These are phyloP conservation scores for Eucalyptus curtisii DNA, from an alignment of 345 rosid genomes.

Conservation along the genomic window DNA sequence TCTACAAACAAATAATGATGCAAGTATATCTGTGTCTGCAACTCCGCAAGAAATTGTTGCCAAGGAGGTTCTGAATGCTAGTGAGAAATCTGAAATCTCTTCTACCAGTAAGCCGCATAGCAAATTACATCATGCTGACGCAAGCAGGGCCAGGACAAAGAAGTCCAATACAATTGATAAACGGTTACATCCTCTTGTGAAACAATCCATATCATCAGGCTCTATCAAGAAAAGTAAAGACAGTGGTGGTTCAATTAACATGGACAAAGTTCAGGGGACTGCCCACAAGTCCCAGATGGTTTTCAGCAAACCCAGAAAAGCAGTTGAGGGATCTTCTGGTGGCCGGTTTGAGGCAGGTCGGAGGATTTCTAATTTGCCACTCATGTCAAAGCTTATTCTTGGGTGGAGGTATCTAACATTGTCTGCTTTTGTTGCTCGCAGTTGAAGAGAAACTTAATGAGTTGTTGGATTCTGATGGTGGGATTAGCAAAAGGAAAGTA, in stretches of 20 bases:
- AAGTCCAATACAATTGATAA: constrained; percentile 30
- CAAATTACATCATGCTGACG: constrained; percentile 26
- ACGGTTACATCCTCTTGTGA: constrained; percentile 43
- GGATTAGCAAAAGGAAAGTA: constrained; percentile 86
- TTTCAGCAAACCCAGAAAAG: constrained; percentile 43
- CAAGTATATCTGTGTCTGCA: constrained; percentile 7
- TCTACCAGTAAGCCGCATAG: constrained; percentile 11
- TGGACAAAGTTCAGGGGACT: constrained; percentile 38
- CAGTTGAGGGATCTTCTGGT: constrained; percentile 42
- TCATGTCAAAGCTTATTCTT: not conserved
- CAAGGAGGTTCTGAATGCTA: constrained; percentile 7
- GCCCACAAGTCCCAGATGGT: constrained; percentile 38
- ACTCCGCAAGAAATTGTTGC: constrained; percentile 24
- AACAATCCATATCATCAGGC: constrained; percentile 39
- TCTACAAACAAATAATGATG: constrained; percentile 7
- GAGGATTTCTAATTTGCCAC: not conserved
- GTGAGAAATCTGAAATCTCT: constrained; percentile 1
- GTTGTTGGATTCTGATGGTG: constrained; percentile 86
- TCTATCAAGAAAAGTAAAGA: constrained; percentile 50
- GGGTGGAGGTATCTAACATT: not conserved
- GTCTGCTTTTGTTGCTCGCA: constrained; percentile 14
- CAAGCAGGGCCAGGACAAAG: constrained; percentile 13
- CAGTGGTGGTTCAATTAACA: constrained; percentile 12
- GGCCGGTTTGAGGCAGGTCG: constrained; percentile 85
- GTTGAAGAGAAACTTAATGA: constrained; percentile 96